A percentile compares a stretch with the other conserved stretches of the same genome.
phyloP scores from a whole-genome alignment of 2,329 filamentous ascomycete genomes.

The Penicillium brevicompactum region DNA sequence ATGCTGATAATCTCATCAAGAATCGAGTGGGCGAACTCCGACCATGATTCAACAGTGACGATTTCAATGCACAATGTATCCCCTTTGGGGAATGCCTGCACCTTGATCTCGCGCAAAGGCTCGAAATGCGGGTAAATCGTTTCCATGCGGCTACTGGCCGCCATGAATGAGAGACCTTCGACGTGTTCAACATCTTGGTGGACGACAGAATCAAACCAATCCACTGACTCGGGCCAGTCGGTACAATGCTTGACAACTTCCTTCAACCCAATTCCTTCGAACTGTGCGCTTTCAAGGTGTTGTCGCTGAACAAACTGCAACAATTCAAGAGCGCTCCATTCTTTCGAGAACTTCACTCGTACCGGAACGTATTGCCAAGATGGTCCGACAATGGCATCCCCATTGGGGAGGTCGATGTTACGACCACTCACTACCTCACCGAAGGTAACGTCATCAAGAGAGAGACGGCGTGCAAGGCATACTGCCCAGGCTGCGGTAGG shows the following conservation, averaged over 20 bases:
- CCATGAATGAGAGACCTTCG: slow-evolving; percentile 42
- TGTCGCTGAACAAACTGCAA: slow-evolving; percentile 52
- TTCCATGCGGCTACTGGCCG: slow-evolving; percentile 47
- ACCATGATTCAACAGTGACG: slow-evolving; percentile 54
- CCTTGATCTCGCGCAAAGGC: slow-evolving; percentile 33
- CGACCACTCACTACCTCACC: slow-evolving; percentile 64
- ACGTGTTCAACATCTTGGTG: slow-evolving; percentile 62
- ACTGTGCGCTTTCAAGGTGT: slow-evolving; percentile 51
- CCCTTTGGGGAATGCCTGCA: slow-evolving; percentile 59
- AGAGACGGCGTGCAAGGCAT: slow-evolving; percentile 54
- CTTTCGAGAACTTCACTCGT: slow-evolving; percentile 53
- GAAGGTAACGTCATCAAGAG: slow-evolving; percentile 57
- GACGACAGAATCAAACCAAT: slow-evolving; percentile 55
- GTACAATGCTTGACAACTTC: slow-evolving; percentile 52
- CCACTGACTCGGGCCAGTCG: slow-evolving; percentile 37
- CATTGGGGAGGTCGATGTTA: slow-evolving; percentile 50
- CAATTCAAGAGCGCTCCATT: slow-evolving; percentile 51
- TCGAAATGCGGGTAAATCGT: slow-evolving; percentile 60
- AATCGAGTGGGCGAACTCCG: slow-evolving; percentile 51
- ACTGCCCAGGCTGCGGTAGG: slow-evolving; percentile 64
- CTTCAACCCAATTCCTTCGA: slow-evolving; percentile 52
- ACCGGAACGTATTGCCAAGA: slow-evolving; percentile 56
- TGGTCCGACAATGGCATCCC: slow-evolving; percentile 59
- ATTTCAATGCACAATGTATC: slow-evolving; percentile 60
- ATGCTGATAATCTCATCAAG: slow-evolving; percentile 49